Percentiles rank a stretch among this genome's conserved stretches.
These are phyloP conservation scores for Neofusicoccum ribis DNA, from an alignment of 2,329 filamentous ascomycete genomes.

Conservation along the genomic window DNA sequence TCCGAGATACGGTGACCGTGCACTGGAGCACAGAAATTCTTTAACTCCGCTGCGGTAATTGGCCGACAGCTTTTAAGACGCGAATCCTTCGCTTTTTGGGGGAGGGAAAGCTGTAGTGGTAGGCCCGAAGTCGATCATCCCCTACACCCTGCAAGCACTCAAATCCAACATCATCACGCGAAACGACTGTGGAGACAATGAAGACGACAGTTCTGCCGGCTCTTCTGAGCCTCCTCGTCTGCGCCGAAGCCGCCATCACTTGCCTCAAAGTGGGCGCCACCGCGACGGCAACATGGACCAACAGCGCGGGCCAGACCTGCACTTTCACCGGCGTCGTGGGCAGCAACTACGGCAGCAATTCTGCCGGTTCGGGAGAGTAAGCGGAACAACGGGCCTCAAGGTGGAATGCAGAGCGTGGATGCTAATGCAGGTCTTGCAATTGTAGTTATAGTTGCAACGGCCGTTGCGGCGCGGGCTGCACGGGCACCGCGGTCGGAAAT, in stretches of 20 bases:
- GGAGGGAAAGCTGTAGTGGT: background rate
- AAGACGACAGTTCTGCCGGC: background rate
- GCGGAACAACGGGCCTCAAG: slow-evolving; percentile 21
- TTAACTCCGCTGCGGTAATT: background rate
- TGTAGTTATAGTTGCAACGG: slow-evolving; percentile 53
- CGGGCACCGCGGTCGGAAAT: slow-evolving; percentile 46
- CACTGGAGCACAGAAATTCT: background rate
- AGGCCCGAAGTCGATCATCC: background rate
- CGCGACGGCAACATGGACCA: slow-evolving; percentile 51
- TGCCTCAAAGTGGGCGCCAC: slow-evolving; percentile 43
- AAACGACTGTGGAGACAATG: background rate
- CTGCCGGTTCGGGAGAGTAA: slow-evolving; percentile 47
- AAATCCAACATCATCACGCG: background rate
- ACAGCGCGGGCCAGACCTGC: slow-evolving; percentile 45
- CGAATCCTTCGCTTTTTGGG: background rate
- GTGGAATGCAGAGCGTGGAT: too few relatives aligned
- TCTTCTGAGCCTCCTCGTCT: background rate
- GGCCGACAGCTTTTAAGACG: background rate
- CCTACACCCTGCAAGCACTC: background rate
- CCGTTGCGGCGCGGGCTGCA: slow-evolving; percentile 51
- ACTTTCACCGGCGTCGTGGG: slow-evolving; percentile 49
- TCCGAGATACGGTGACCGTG: background rate
- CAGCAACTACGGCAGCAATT: slow-evolving; percentile 50
- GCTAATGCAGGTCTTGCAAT: background rate
- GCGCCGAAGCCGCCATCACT: slow-evolving; percentile 32